phyloP scores from a whole-genome alignment of 2,329 filamentous ascomycete species.

The Zymoseptoria pseudotritici region DNA sequence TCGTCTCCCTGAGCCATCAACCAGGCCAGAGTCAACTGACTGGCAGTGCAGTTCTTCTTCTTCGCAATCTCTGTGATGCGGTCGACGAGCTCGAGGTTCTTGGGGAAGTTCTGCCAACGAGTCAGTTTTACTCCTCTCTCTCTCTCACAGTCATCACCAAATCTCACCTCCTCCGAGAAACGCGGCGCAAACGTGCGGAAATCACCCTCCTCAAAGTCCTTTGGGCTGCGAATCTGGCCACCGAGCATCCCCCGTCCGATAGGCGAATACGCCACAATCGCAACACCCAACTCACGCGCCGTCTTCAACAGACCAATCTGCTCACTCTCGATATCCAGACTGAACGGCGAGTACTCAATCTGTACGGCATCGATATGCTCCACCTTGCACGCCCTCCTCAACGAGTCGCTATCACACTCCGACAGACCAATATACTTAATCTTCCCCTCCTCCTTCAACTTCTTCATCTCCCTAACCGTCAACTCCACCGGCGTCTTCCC shows the following conservation, averaged over 20 bases:
- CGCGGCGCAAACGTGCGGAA: conserved; percentile 43
- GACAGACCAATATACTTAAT: conserved; percentile 51
- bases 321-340: conserved; percentile 51
- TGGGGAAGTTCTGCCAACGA: conserved; percentile 39
- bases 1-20: conserved; percentile 51
- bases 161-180: conserved; percentile 37
- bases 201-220: conserved; percentile 45
- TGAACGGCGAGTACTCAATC: conserved; percentile 45
- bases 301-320: conserved; percentile 46
- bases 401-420: conserved; percentile 43
- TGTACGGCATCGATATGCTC: conserved; percentile 46
- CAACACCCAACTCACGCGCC: conserved; percentile 51
- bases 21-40: conserved; percentile 58
- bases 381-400: conserved; percentile 47
- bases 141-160: background rate
- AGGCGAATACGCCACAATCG: conserved; percentile 52
- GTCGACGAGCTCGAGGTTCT: conserved; percentile 50
- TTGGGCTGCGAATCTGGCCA: conserved; percentile 40
- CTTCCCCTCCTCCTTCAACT: conserved; percentile 47
- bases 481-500: conserved; percentile 39
- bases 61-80: conserved; percentile 44
- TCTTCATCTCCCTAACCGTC: conserved; percentile 44
- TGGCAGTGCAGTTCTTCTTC: conserved; percentile 48
- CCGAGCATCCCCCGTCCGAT: conserved; percentile 54
- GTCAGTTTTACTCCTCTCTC: no score